phyloP scores from a whole-genome alignment of 2,329 filamentous ascomycete species.

The Parafenestella ontariensis region DNA sequence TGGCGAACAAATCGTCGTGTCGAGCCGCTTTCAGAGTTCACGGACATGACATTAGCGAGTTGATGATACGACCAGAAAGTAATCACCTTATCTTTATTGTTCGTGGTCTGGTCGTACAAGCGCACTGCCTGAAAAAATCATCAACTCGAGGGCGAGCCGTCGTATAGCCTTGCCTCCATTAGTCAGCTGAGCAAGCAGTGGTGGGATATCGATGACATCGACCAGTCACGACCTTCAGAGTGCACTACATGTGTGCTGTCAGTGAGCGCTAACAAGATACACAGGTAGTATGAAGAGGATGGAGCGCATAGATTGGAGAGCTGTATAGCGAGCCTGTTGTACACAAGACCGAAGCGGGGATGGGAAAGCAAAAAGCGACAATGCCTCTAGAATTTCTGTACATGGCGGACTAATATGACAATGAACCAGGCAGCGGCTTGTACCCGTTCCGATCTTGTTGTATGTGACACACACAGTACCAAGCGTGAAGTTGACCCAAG shows the following conservation, averaged over 20 bases:
- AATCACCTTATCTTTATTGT: not conserved
- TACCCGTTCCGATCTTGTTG: conserved; percentile 34
- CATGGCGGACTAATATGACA: conserved; percentile 49
- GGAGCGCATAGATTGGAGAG: conserved; percentile 30
- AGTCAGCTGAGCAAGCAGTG: conserved; percentile 8
- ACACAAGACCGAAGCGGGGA: conserved; percentile 26
- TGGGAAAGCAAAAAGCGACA: conserved; percentile 28
- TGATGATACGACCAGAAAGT: not conserved
- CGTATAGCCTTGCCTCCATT: conserved; percentile 1
- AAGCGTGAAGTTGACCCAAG: conserved; percentile 46
- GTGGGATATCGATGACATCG: conserved; percentile 1
- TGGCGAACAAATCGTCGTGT: not conserved
- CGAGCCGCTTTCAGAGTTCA: not conserved
- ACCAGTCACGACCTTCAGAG: not conserved
- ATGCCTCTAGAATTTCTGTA: conserved; percentile 49
- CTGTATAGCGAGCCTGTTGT: conserved; percentile 21
- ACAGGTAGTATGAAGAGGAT: conserved; percentile 2
- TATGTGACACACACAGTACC: conserved; percentile 47
- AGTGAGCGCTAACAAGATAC: not conserved
- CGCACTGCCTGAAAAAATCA: not conserved
- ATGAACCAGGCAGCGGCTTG: conserved; percentile 31
- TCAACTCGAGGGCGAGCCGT: not conserved
- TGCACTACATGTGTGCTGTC: not conserved
- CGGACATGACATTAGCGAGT: not conserved
- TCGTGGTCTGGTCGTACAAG: not conserved